Conservation (phyloP, 495 filamentous ascomycete species). For the Trichoderma asperelloides region DNA sequence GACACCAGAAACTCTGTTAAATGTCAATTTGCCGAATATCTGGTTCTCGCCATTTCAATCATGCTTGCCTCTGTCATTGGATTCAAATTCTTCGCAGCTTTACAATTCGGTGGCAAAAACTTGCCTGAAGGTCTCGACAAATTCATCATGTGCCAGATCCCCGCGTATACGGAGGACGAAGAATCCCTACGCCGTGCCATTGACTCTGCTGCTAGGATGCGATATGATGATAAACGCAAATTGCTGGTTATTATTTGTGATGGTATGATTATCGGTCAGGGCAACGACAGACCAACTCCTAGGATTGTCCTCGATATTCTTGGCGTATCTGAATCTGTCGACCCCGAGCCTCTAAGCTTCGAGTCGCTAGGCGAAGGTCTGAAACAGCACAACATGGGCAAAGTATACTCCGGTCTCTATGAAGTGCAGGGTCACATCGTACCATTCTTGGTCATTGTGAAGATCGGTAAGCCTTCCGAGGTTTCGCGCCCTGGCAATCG, state of each 20-base stretch:
- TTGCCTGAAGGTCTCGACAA: slow-evolving; percentile 94
- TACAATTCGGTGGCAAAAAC: slow-evolving; percentile 89
- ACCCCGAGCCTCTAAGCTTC: slow-evolving; percentile 96
- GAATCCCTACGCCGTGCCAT: slow-evolving; percentile 94
- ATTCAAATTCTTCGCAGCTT: slow-evolving; percentile 94
- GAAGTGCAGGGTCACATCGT: slow-evolving; percentile 98
- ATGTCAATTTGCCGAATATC: slow-evolving; percentile 84
- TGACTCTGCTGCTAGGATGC: slow-evolving; percentile 91
- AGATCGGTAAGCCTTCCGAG: slow-evolving; percentile 95
- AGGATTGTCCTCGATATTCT: slow-evolving; percentile 96
- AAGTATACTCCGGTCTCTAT: slow-evolving; percentile 95
- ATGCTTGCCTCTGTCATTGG: slow-evolving; percentile 71
- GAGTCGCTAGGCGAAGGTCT: slow-evolving; percentile 92
- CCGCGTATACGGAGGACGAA: slow-evolving; percentile 96
- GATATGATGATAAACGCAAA: slow-evolving; percentile 97
- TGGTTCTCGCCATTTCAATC: slow-evolving; percentile 83
- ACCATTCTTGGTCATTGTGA: slow-evolving; percentile 93
- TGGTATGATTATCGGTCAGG: slow-evolving; percentile 98
- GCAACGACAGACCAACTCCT: slow-evolving; percentile 92
- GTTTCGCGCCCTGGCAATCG: slow-evolving; percentile 94
- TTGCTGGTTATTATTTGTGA: slow-evolving; percentile 90
- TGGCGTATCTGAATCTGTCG: slow-evolving; percentile 83
- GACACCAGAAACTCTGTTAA: slow-evolving; percentile 83
- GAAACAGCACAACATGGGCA: slow-evolving; percentile 99
- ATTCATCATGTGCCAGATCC: slow-evolving; percentile 96